A percentile compares a stretch with the other conserved stretches of the same genome.
These are phyloP conservation scores for Kwoniella shandongensis DNA, from an alignment of 768 basidiomycete genomes.

Conservation along the genomic window DNA sequence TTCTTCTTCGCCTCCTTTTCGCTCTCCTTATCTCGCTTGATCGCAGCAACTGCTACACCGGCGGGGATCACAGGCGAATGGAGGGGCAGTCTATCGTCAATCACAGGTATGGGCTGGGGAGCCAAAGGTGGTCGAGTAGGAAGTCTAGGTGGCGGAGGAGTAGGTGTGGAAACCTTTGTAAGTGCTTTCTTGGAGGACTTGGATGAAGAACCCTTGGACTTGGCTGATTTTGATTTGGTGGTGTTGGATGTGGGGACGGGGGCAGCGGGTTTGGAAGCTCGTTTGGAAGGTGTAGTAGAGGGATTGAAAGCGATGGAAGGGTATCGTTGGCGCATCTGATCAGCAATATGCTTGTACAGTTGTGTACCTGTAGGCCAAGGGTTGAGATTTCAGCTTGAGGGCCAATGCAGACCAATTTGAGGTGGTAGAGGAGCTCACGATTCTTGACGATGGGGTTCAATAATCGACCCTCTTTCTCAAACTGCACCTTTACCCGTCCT, in stretches of 20 bases:
- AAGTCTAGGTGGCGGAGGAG: conserved; percentile 58
- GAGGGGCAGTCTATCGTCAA: conserved; percentile 71
- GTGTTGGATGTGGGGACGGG: conserved; percentile 9
- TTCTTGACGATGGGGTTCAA: conserved; percentile 53
- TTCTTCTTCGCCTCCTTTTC: conserved; percentile 57
- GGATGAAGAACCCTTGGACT: not conserved
- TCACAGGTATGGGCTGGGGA: conserved; percentile 71
- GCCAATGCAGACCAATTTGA: too few species aligned
- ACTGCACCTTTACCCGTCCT: conserved; percentile 83
- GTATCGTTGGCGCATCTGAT: conserved; percentile 42
- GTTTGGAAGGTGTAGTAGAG: conserved; percentile 15
- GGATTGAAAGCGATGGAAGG: conserved; percentile 22
- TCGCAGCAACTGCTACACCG: conserved; percentile 75
- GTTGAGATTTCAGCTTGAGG: conserved; percentile 44
- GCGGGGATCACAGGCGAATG: conserved; percentile 76
- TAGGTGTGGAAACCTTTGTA: conserved; percentile 55
- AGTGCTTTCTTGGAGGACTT: conserved; percentile 4
- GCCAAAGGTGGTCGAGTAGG: conserved; percentile 67
- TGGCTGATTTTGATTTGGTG: conserved; percentile 7
- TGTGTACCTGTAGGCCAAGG: conserved; percentile 64
- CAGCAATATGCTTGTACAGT: conserved; percentile 43
- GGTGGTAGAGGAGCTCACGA: conserved; percentile 46
- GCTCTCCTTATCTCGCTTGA: conserved; percentile 79
- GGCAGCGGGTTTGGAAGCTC: conserved; percentile 8
- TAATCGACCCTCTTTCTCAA: conserved; percentile 48